Conservation (phyloP, 768 basidiomycete genomes). For the Myochromella boudieri region DNA sequence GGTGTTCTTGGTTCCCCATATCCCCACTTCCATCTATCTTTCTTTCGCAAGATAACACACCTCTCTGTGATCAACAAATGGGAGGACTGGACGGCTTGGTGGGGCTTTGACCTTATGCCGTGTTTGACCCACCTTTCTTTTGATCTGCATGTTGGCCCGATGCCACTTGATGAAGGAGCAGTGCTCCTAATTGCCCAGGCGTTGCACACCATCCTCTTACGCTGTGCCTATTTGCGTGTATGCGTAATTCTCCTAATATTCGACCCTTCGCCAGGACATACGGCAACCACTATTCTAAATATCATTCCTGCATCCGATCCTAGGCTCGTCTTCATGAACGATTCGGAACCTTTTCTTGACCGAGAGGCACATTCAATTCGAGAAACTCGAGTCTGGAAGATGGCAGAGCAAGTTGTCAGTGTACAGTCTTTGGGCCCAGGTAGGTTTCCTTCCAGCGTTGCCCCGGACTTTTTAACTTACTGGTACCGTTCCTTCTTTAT, state of each 20-base stretch:
- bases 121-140: conserved; percentile 37
- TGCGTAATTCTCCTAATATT: background rate
- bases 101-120: conserved; percentile 26
- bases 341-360: conserved; percentile 37
- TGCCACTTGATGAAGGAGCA: conserved; percentile 19
- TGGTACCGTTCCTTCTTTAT: background rate
- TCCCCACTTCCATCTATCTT: conserved; percentile 25
- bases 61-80: conserved; percentile 39
- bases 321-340: conserved; percentile 36
- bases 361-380: conserved; percentile 34
- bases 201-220: conserved; percentile 22
- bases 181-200: conserved; percentile 21
- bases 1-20: conserved; percentile 21
- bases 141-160: conserved; percentile 32
- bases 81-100: conserved; percentile 43
- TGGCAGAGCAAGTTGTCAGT: conserved; percentile 27
- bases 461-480: background rate
- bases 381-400: conserved; percentile 33
- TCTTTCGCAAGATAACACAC: conserved; percentile 37
- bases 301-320: conserved; percentile 20
- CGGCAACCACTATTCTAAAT: background rate
- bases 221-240: conserved; percentile 19
- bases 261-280: background rate
- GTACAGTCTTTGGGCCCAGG: conserved; percentile 21
- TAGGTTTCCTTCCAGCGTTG: conserved; percentile 13